Base-by-base conservation (phyloP, 306 rosid species). In the Glycine tomentella region DNA sequence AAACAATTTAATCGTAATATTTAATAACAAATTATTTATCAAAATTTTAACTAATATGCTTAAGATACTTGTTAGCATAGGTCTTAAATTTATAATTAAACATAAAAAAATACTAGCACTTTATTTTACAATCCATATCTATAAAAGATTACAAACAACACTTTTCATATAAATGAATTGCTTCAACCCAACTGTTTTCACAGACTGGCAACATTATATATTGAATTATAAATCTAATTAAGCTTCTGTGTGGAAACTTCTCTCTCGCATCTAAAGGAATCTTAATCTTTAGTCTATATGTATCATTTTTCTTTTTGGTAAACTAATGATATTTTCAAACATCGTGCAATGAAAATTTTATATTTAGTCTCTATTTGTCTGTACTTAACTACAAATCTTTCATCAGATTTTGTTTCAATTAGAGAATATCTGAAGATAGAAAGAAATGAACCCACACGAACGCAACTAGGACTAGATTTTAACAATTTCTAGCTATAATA, bases 301-400 rank as follows among this genome's bases (percentile, higher is more conserved):
- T n/a, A 36, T 31, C 11, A 2, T 14, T 10, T 72, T 42, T 38
- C 46, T 10, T 1, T 56, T 50, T 8, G 59, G 34, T 13, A 61
- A 46, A 49, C 69, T 65, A 6, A 36, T 53, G 31, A 5, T 8
- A 63, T 16, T 45, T 51, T 11, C 58, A 66, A 74, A 74, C 49
- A 48, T 61, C 56, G 66, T 49, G 57, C 73, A 13, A 71, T 3
- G n/a, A 34, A 2, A 12, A n/a, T 17, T 44, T 15, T 11, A 25
- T 56, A 14, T 79, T 53, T 15, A 36, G 46, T 20, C 7, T 56
- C 10, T 1, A 0, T 65, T 78, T 78, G 82, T 25, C 67, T 58
- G 42, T 63, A 64, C 36, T 52, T 45, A 72, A 72, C 55, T 5
- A 16, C 66, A 11, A 53, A 83, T 83, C 86, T 77, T 53, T 25